Evolutionary conservation across 352 stramenopile genomes (phyloP), one percentile per base, ranked within the genome.

Genomic region (Globisporangium solare): DNA sequence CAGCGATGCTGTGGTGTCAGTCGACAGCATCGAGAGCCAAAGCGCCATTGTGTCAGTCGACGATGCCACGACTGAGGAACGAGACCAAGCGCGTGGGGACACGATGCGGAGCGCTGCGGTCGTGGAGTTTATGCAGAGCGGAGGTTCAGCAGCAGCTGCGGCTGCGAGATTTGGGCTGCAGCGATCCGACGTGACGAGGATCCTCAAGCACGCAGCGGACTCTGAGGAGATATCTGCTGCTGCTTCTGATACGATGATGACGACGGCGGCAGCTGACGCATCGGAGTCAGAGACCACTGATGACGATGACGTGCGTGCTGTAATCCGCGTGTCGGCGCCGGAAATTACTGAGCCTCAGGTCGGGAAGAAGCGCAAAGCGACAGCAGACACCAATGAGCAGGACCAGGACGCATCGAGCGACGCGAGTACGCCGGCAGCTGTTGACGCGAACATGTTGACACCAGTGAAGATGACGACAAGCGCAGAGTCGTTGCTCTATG

Each of bases 101-200:
- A 37, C n/a, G 15, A 39, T 50, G 15, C 27, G 27, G 27, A 35
- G 27, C 27, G 18, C n/a, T 18, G 54, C 54, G 41, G 54, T 72
- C 1, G 49, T 61, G 11, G 54, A 56, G 49, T 72, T 71, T 49
- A 53, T 74, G 31, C 24, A 32, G 27, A 43, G 51, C 3, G 67
- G 67, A n/a, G 67, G 58, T 8, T 72, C 67, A 13, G 47, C 72
- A 10, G 45, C 64, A 0, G 57, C 61, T 21, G 65, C 62, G 15
- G 68, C 65, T 5, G 54, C 59, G 6, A 66, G 60, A 40, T 75
- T 79, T 24, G 56, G 58, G 8, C 15, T 74, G 47, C 68, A 64
- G 12, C 64, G 70, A 15, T 53, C 54, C 0, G 62, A 74, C 22
- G 61, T 73, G 10, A 51, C 65, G 10, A 67, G 56, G 46, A 54